Evolutionary conservation across 2,329 filamentous ascomycete genomes (phyloP).

Genomic region (Cercospora citrullina): DNA sequence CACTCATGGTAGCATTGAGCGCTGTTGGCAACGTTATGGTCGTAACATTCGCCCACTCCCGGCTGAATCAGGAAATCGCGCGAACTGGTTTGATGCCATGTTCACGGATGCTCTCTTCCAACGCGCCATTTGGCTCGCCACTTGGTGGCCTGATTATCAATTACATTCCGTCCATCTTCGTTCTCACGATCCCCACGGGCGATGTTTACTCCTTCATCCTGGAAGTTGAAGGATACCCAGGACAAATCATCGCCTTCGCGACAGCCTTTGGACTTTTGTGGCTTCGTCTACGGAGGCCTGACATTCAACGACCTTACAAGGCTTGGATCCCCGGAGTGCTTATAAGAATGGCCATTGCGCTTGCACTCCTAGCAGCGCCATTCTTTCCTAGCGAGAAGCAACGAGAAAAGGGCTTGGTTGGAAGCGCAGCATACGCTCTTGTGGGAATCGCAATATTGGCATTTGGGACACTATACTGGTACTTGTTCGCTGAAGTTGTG

Average conservation of each 20-base stretch:
- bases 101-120: conserved; percentile 60
- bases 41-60: conserved; percentile 65
- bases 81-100: conserved; percentile 70
- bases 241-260: conserved; percentile 60
- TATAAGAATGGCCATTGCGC: conserved; percentile 55
- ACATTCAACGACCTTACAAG: conserved; percentile 63
- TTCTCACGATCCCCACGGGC: conserved; percentile 63
- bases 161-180: conserved; percentile 66
- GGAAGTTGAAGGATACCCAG: conserved; percentile 69
- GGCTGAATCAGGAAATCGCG: conserved; percentile 71
- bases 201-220: conserved; percentile 73
- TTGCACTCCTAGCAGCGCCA: conserved; percentile 59
- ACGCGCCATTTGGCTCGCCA: conserved; percentile 66
- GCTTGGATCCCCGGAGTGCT: conserved; percentile 63
- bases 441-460: conserved; percentile 55
- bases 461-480: conserved; percentile 67
- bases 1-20: conserved; percentile 65
- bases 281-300: conserved; percentile 60
- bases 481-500: conserved; percentile 62
- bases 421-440: conserved; percentile 56
- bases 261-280: conserved; percentile 60
- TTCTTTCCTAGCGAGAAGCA: conserved; percentile 59
- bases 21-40: conserved; percentile 73
- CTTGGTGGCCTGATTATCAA: conserved; percentile 68
- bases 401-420: conserved; percentile 49